Evolutionary conservation across 306 rosid genomes (phyloP), one percentile per base, ranked within the genome.

Genomic region (Castanopsis chinensis): DNA sequence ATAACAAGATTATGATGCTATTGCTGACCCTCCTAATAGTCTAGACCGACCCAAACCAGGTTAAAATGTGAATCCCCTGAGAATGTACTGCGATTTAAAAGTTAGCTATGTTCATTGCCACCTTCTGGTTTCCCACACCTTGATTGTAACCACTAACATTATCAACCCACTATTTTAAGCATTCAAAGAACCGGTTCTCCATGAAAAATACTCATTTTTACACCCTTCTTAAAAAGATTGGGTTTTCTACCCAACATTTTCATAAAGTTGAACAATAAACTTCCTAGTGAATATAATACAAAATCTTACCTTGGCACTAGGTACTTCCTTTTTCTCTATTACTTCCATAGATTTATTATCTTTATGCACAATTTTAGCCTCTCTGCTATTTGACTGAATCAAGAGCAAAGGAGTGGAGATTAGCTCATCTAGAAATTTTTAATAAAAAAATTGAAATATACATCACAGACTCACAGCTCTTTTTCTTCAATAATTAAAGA

Each of bases 241-340:
- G 61, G 8, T 15, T 49, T 61, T 53, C 7, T 2, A 45, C 3
- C 1, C 19, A 13, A 65, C 6, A 58, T 58, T 61, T 52, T 67
- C 3, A 49, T 10, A 41, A 49, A 49, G 53, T 49, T 49, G 53
- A 49, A 49, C 53, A 12, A 49, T 49, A 49, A 12, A 49, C 17
- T 49, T 28, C 79, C 76, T 51, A 27, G 60, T 4, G n/a, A 69
- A 41, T 69, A 35, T 18, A 33, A 69, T 33, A 72, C 57, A 81
- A 85, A 69, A 67, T 45, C 74, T 70, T 86, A 82, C 93, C 20
- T 69, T 74, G 68, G 41, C 71, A 4, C 72, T 49, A 12, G 75
- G 60, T 61, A 77, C 77, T 80, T 83, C 79, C 23, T 78, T 69
- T 45, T 83, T 81, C 69, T 71, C 84, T 10, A 76, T 35, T 76